Conservation (phyloP, 1,284 basidiomycete species). For the Austroboletus niveus region DNA sequence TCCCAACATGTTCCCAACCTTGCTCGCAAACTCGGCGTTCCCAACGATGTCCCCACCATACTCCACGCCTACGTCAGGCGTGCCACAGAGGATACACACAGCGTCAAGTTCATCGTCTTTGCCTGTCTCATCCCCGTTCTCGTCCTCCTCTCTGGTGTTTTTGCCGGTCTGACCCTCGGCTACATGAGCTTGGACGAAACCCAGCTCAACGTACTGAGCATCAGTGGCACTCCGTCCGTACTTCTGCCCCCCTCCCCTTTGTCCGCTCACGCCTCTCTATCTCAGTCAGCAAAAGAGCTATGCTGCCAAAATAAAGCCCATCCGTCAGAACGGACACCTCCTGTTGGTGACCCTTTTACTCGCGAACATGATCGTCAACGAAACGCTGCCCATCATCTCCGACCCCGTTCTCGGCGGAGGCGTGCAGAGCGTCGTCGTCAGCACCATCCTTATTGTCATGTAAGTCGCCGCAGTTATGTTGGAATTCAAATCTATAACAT, state of each 20-base stretch:
- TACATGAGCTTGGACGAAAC: constrained; percentile 95
- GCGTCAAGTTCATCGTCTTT: constrained; percentile 29
- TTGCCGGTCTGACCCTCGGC: constrained; percentile 79
- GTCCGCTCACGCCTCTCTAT: background rate
- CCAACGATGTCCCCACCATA: constrained; percentile 6
- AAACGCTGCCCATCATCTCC: constrained; percentile 88
- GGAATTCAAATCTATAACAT: background rate
- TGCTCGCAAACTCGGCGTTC: constrained; percentile 16
- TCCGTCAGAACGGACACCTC: constrained; percentile 83
- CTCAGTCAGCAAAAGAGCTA: constrained; percentile 72
- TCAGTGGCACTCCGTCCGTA: constrained; percentile 78
- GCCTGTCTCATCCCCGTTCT: constrained; percentile 14
- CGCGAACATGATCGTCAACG: constrained; percentile 90
- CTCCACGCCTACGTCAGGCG: constrained; percentile 28
- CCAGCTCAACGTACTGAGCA: constrained; percentile 83
- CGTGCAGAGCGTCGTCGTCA: constrained; percentile 75
- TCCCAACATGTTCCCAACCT: constrained; percentile 32
- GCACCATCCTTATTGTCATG: constrained; percentile 86
- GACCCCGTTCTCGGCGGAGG: constrained; percentile 88
- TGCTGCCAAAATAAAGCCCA: constrained; percentile 83
- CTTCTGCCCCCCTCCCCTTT: background rate
- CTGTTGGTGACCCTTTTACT: constrained; percentile 81
- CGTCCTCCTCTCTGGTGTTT: constrained; percentile 50
- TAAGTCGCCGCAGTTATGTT: constrained; percentile 38
- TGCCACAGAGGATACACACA: constrained; percentile 7